Evolutionary conservation across 495 filamentous ascomycete genomes (phyloP), one percentile per base, ranked within the genome.

Genomic region (Lepidopterella palustris): DNA sequence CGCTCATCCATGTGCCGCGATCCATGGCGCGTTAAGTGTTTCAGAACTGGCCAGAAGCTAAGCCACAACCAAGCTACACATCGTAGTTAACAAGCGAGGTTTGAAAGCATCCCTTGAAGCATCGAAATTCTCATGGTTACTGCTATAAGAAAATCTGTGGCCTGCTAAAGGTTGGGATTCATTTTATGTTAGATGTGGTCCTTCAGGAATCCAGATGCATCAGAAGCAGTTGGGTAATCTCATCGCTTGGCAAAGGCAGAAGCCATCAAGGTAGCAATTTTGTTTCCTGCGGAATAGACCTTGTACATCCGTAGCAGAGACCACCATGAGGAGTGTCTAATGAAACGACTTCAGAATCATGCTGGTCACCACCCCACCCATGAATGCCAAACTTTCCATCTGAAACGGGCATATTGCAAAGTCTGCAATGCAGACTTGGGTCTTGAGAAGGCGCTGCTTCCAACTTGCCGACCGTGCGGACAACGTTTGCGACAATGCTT

Each of bases 401-500:
- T 1, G 56, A 15, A 4, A 71, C 67, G 26, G 64, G 68, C 64
- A 69, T 69, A 21, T 25, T 48, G 53, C 70, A 72, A 3, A 72
- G 63, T 31, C n/a, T 40, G 42, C 70, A 72, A 24, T 25, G 57
- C 1, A 23, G 42, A 15, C 52, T 50, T 13, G 54, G 35, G 5
- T 3, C 4, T 18, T 40, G 25, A 20, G 23, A 45, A 20, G 18
- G 13, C 3, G 53, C 10, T 1, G 45, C 27, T 11, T 82, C 68
- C 28, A 97, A 78, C 74, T 92, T 95, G 58, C 85, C 84, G 9
- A 86, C 85, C 27, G 91, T 98, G 59, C 88, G 81, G 4, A 96
- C 89, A 9, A 97, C 93, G 68, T 98, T 98, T 15, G 90, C 84
- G 62, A 98, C 93, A 25, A 97, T 88, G 55, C 86, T 88, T 9